Conservation (phyloP, 2,329 filamentous ascomycete genomes). For the Trichoderma brevicompactum region DNA sequence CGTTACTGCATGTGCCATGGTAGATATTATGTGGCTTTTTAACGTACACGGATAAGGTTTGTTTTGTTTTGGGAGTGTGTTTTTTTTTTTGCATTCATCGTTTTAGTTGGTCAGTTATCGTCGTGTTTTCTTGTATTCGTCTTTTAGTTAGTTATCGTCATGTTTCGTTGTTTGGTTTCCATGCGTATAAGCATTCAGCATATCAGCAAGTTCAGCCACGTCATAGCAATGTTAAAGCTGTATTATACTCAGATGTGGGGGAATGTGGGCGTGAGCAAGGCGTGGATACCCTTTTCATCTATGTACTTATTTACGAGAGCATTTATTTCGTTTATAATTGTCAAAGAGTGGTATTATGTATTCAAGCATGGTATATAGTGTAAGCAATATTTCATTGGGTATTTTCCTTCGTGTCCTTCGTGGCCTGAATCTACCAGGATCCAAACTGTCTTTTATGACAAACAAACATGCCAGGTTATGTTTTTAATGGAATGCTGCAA, state of each 20-base stretch:
- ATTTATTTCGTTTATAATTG: not conserved
- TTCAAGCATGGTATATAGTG: slow-evolving; percentile 25
- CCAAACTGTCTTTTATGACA: slow-evolving; percentile 12
- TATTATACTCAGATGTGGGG: not conserved
- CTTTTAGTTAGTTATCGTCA: not conserved
- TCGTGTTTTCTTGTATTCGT: too few relatives aligned
- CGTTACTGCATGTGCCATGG: not conserved
- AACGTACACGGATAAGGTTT: not conserved
- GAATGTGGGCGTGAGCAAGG: not conserved
- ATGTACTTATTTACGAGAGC: too few relatives aligned
- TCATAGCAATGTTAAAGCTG: not conserved
- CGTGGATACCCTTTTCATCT: not conserved
- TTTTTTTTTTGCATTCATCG: not conserved
- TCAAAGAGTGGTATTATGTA: slow-evolving; percentile 25
- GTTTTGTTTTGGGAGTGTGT: not conserved
- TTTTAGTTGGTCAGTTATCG: not conserved
- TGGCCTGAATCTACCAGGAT: slow-evolving; percentile 23
- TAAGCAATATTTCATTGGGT: slow-evolving; percentile 23
- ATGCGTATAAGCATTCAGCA: slow-evolving; percentile 12
- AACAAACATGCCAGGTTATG: slow-evolving; percentile 4
- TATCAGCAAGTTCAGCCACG: not conserved
- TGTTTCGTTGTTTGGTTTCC: not conserved
- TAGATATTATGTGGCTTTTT: not conserved
- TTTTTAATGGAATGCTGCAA: slow-evolving; percentile 12
- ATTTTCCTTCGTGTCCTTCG: slow-evolving; percentile 26